phyloP scores from a whole-genome alignment of 2,329 filamentous ascomycete genomes.

The Pezicula rhizophila region DNA sequence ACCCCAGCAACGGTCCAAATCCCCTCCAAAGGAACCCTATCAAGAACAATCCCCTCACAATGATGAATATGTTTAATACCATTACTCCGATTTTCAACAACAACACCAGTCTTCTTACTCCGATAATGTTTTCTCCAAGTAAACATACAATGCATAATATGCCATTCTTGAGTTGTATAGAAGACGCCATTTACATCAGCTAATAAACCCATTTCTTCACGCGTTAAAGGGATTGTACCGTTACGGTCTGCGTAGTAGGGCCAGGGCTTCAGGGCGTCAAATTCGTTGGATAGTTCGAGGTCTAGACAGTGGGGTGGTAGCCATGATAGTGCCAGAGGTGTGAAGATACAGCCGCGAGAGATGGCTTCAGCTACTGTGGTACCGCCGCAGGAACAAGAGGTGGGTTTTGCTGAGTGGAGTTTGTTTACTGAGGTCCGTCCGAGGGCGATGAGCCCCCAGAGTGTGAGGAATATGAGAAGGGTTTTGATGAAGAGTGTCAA shows the following conservation, averaged over 20 bases:
- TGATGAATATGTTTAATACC: slow-evolving; percentile 6
- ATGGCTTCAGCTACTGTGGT: slow-evolving; percentile 23
- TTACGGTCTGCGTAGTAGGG: slow-evolving; percentile 25
- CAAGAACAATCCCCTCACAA: slow-evolving; percentile 4
- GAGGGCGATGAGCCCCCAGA: slow-evolving; percentile 2
- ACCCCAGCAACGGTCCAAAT: slow-evolving; percentile 4
- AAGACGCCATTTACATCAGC: slow-evolving; percentile 15
- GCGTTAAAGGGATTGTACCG: slow-evolving; percentile 13
- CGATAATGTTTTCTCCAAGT: slow-evolving; percentile 28
- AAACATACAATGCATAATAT: slow-evolving; percentile 28
- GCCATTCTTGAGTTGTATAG: slow-evolving; percentile 24
- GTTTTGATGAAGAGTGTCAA: neutral
- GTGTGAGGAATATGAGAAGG: neutral
- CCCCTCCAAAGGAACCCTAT: slow-evolving; percentile 1
- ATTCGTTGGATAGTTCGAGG: slow-evolving; percentile 27
- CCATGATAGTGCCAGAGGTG: slow-evolving; percentile 29
- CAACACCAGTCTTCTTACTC: neutral
- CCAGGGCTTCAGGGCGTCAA: slow-evolving; percentile 28
- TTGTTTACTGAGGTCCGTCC: neutral
- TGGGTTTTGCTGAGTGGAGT: neutral
- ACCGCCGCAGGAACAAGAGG: slow-evolving; percentile 18
- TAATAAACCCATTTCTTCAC: slow-evolving; percentile 14
- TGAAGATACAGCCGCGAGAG: slow-evolving; percentile 26
- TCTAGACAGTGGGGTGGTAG: slow-evolving; percentile 30
- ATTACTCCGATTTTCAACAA: slow-evolving; percentile 1